Evolutionary conservation across 108 stramenopile genomes (phyloP).

Genomic region (Skeletonema tropicum): DNA sequence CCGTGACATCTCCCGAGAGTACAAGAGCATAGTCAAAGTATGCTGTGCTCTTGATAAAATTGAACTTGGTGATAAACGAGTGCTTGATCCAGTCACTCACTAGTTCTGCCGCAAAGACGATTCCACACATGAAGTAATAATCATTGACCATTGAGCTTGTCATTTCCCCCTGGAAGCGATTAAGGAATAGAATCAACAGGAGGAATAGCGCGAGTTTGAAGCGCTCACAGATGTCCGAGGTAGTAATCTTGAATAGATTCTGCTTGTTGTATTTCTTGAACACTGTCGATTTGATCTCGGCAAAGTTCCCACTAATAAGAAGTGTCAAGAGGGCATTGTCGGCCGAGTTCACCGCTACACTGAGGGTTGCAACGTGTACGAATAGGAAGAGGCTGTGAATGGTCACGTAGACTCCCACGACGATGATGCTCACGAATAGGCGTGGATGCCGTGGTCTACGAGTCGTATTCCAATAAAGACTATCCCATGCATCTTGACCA

Average conservation of each 20-base stretch:
- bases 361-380: constrained; percentile 84
- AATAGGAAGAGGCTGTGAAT: constrained; percentile 79
- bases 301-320: constrained; percentile 97
- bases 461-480: constrained; percentile 90
- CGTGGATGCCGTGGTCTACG: constrained; percentile 76
- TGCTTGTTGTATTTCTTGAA: constrained; percentile 99
- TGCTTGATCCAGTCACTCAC: constrained; percentile 97
- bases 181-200: constrained; percentile 73
- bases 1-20: constrained; percentile 89
- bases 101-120: constrained; percentile 88
- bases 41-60: constrained; percentile 79
- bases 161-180: constrained; percentile 84
- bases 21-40: constrained; percentile 87
- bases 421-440: constrained; percentile 65
- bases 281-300: constrained; percentile 97
- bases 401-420: constrained; percentile 79
- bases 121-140: constrained; percentile 70
- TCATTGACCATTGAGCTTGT: constrained; percentile 63
- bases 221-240: constrained; percentile 86
- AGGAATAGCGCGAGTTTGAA: constrained; percentile 89
- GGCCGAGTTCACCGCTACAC: constrained; percentile 91
- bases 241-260: constrained; percentile 95
- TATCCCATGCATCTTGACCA: constrained; percentile 97
- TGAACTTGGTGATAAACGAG: constrained; percentile 97
- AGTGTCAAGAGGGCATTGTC: constrained; percentile 86